Base-by-base conservation (phyloP, 1,284 basidiomycete species). In the Moesziomyces sp. region DNA sequence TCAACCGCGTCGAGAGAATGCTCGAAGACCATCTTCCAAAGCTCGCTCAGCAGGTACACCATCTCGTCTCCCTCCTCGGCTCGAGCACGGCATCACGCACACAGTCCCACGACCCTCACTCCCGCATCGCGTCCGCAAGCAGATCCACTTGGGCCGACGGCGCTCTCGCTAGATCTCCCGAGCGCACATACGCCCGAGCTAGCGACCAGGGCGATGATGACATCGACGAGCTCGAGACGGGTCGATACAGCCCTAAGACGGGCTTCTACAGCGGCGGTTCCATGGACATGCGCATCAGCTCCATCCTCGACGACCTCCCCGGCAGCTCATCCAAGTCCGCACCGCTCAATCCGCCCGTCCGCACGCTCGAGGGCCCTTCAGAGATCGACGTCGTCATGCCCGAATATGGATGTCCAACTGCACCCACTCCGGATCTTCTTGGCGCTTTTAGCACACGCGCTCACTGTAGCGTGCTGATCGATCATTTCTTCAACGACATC, bases 401-500 rank as follows among this genome's bases (percentile, higher is more conserved):
- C 44, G 78, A 81, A 26, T 78, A 69, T n/a, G 79, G 79, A 9
- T 73, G 71, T 16, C 62, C 71, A 5, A 56, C 54, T 16, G 61
- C 63, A n/a, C 58, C 67, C 26, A 68, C 71, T 4, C 62, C 71
- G 5, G 55, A 71, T 50, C 60, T 81, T 3, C 52, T 77, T 8
- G 57, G 74, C 2, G 68, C 73, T 3, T 63, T 81, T 42, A 77
- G 66, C 48, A 58, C 61, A 9, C 65, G 67, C 9, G 63, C 65
- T 2, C 60, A 76, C 18, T 72, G 67, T 57, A 66, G 59, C 19
- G 48, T 57, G 7, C 68, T 82, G 18, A 53, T 79, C 42, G 70
- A 77, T 45, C 79, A 80, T 28, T 82, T 67, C 49, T 80, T 76
- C 59, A 52, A 71, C 43, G 65, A 78, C 52, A 70, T 79, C 66